Percentiles rank a stretch among this genome's conserved stretches.
These are phyloP conservation scores for Apiospora phragmitis DNA, from an alignment of 2,329 filamentous ascomycete genomes.

Conservation along the genomic window DNA sequence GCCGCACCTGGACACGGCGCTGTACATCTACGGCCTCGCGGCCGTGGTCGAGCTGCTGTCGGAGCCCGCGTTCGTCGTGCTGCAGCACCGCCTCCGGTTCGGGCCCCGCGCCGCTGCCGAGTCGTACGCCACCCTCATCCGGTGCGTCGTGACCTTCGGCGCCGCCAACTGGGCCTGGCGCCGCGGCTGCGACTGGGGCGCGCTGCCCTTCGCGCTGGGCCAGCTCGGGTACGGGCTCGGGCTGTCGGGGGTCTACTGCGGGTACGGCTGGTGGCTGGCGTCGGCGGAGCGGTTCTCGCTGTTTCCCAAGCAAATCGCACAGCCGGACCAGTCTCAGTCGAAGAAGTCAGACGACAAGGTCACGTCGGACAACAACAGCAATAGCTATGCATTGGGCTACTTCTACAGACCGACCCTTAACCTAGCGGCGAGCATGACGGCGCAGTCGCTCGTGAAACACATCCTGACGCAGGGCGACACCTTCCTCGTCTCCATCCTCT, in stretches of 20 bases:
- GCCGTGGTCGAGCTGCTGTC: conserved; percentile 74
- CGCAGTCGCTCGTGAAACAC: conserved; percentile 90
- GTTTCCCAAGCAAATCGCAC: conserved; percentile 45
- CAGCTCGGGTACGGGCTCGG: conserved; percentile 74
- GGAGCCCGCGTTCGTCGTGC: conserved; percentile 86
- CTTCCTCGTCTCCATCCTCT: conserved; percentile 77
- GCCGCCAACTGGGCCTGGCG: conserved; percentile 65
- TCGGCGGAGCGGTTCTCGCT: conserved; percentile 67
- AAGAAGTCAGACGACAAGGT: neutral
- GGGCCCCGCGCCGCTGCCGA: conserved; percentile 81
- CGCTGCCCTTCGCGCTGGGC: conserved; percentile 85
- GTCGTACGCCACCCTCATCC: conserved; percentile 74
- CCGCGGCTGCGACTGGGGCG: conserved; percentile 60
- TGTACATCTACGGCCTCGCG: conserved; percentile 57
- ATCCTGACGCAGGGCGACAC: conserved; percentile 93
- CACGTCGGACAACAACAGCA: neutral
- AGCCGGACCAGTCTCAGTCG: conserved; percentile 16
- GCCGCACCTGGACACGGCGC: conserved; percentile 59
- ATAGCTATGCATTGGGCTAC: conserved; percentile 53
- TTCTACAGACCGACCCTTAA: conserved; percentile 72
- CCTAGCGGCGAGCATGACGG: conserved; percentile 78
- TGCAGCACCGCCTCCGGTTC: conserved; percentile 80
- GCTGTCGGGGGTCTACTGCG: conserved; percentile 69
- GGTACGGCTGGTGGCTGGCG: conserved; percentile 59
- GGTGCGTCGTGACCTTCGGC: conserved; percentile 74